Evolutionary conservation across 768 basidiomycete genomes (phyloP).

Genomic region (Sporobolomyces pararoseus): DNA sequence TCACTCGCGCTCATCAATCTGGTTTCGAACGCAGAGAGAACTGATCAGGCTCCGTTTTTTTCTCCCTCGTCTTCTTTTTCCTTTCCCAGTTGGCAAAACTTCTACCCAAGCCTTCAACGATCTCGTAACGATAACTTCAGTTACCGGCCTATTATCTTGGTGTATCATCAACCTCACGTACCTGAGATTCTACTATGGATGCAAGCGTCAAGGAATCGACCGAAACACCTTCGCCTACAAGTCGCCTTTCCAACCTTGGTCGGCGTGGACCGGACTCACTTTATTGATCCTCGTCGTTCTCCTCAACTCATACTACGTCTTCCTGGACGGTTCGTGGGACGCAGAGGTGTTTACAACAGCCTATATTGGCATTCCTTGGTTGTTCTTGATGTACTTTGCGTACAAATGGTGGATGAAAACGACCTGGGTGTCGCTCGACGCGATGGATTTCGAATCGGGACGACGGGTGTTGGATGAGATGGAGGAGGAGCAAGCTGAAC

Average conservation of each 20-base stretch:
- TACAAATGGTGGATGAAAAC: slow-evolving; percentile 22
- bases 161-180: slow-evolving; percentile 72
- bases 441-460: slow-evolving; percentile 29
- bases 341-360: slow-evolving; percentile 73
- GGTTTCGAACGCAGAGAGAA: too few relatives aligned
- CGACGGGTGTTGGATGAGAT: slow-evolving; percentile 40
- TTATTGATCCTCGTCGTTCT: slow-evolving; percentile 44
- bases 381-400: slow-evolving; percentile 31
- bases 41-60: too few relatives aligned
- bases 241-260: slow-evolving; percentile 58
- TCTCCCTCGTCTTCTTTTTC: too few relatives aligned
- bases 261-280: slow-evolving; percentile 49
- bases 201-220: slow-evolving; percentile 70
- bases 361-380: slow-evolving; percentile 56
- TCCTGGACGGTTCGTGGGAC: slow-evolving; percentile 58
- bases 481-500: slow-evolving; percentile 58
- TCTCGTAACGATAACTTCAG: slow-evolving; percentile 21
- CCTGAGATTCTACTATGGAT: slow-evolving; percentile 76
- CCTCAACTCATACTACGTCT: slow-evolving; percentile 51
- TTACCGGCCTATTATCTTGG: slow-evolving; percentile 53
- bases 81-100: slow-evolving; percentile 52
- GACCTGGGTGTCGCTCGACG: slow-evolving; percentile 22
- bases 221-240: slow-evolving; percentile 67
- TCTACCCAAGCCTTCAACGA: slow-evolving; percentile 33
- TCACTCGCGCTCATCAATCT: neutral